These are phyloP conservation scores for Penicillium arizonense DNA, from an alignment of 495 filamentous ascomycete genomes.

Conservation along the genomic window DNA sequence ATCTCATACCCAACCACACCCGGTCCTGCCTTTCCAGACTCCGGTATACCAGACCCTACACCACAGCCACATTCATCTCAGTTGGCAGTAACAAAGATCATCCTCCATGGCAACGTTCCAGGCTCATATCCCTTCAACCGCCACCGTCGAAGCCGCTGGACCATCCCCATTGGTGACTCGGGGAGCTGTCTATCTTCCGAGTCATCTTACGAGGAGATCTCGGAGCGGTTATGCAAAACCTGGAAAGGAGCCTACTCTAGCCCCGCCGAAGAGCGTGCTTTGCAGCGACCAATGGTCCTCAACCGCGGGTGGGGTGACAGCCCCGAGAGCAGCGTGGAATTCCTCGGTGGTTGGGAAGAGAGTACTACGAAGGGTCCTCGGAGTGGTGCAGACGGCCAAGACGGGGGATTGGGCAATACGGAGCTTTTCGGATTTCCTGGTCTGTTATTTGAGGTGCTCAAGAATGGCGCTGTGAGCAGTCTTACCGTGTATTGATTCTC, in stretches of 20 bases:
- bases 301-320: constrained; percentile 91
- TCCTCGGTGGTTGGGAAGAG: constrained; percentile 89
- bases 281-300: constrained; percentile 79
- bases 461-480: constrained; percentile 84
- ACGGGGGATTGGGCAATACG: constrained; percentile 67
- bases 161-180: constrained; percentile 54
- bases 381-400: constrained; percentile 44
- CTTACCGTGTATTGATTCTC: constrained; percentile 78
- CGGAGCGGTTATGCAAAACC: constrained; percentile 61
- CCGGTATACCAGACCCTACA: constrained; percentile 30
- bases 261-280: constrained; percentile 57
- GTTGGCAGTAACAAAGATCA: constrained; percentile 81
- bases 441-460: constrained; percentile 90
- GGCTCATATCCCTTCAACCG: constrained; percentile 96
- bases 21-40: constrained; percentile 62
- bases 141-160: constrained; percentile 87
- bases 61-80: constrained; percentile 51
- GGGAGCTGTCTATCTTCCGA: constrained; percentile 63
- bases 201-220: constrained; percentile 68
- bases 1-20: constrained; percentile 71
- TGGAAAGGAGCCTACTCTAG: constrained; percentile 68
- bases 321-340: constrained; percentile 84
- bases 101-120: constrained; percentile 90
- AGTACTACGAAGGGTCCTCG: constrained; percentile 49
- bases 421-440: constrained; percentile 94